Evolutionary conservation across 768 basidiomycete species (phyloP).

Genomic region (Coprinopsis marcescibilis): DNA sequence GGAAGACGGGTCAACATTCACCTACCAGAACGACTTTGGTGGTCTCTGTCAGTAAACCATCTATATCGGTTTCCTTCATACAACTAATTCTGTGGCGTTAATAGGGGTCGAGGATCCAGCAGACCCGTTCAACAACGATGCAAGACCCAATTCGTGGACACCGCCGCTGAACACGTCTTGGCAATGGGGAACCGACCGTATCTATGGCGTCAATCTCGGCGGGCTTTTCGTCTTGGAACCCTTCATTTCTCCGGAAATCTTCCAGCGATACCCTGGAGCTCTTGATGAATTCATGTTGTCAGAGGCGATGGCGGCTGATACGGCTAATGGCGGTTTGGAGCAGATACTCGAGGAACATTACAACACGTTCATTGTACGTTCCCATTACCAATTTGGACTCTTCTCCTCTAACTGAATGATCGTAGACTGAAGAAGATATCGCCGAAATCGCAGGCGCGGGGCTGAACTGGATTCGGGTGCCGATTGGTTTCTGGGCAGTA

Average conservation of each 20-base stretch:
- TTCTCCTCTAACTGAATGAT: slow-evolving; percentile 23
- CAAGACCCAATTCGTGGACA: slow-evolving; percentile 66
- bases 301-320: slow-evolving; percentile 49
- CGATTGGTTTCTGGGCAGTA: slow-evolving; percentile 5
- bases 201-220: slow-evolving; percentile 55
- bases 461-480: slow-evolving; percentile 6
- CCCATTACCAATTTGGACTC: not conserved
- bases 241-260: slow-evolving; percentile 66
- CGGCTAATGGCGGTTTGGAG: slow-evolving; percentile 55
- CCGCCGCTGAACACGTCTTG: slow-evolving; percentile 67
- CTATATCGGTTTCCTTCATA: no score
- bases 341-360: slow-evolving; percentile 77
- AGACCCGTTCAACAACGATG: slow-evolving; percentile 42
- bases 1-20: not conserved
- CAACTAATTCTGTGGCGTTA: no score
- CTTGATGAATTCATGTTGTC: slow-evolving; percentile 75
- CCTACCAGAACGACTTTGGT: not conserved
- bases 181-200: slow-evolving; percentile 60
- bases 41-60: no score
- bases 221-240: slow-evolving; percentile 31
- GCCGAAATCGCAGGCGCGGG: slow-evolving; percentile 28
- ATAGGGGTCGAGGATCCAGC: not conserved
- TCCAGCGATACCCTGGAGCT: slow-evolving; percentile 54
- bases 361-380: slow-evolving; percentile 72
- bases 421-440: slow-evolving; percentile 29